phyloP scores from a whole-genome alignment of 768 basidiomycete genomes.

The Lactarius hengduanensis region DNA sequence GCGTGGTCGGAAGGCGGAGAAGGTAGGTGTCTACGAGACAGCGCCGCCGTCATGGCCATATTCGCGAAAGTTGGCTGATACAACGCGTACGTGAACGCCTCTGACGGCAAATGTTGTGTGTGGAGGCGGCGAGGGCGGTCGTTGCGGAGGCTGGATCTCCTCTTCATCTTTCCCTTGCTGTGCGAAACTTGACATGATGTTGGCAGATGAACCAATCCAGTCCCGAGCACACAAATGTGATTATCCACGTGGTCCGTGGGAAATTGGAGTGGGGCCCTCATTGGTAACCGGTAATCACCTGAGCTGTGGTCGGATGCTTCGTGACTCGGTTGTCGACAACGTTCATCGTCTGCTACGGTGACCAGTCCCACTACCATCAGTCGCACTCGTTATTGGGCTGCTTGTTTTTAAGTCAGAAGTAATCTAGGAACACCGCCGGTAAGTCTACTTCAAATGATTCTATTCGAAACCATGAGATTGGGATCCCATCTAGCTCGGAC shows the following conservation, averaged over 20 bases:
- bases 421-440: background rate
- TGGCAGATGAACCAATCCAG: background rate
- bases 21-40: constrained; percentile 60
- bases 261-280: too few relatives aligned
- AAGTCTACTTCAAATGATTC: background rate
- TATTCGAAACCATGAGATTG: background rate
- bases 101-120: constrained; percentile 44
- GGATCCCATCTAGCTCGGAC: constrained; percentile 6
- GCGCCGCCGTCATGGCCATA: constrained; percentile 7
- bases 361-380: background rate
- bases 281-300: background rate
- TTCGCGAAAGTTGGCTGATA: constrained; percentile 17
- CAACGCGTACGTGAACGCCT: constrained; percentile 65
- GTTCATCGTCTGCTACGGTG: constrained; percentile 2
- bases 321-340: background rate
- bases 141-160: constrained; percentile 19
- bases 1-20: constrained; percentile 77
- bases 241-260: background rate
- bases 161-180: constrained; percentile 19
- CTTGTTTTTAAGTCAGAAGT: background rate
- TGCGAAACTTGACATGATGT: constrained; percentile 14
- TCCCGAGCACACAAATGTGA: background rate
- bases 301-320: too few relatives aligned
- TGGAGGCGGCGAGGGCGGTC: constrained; percentile 21
- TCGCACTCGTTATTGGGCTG: background rate